Percentiles rank a stretch among this genome's conserved stretches.
phyloP scores from a whole-genome alignment of 208 protist species.

The Lotmaria passim region DNA sequence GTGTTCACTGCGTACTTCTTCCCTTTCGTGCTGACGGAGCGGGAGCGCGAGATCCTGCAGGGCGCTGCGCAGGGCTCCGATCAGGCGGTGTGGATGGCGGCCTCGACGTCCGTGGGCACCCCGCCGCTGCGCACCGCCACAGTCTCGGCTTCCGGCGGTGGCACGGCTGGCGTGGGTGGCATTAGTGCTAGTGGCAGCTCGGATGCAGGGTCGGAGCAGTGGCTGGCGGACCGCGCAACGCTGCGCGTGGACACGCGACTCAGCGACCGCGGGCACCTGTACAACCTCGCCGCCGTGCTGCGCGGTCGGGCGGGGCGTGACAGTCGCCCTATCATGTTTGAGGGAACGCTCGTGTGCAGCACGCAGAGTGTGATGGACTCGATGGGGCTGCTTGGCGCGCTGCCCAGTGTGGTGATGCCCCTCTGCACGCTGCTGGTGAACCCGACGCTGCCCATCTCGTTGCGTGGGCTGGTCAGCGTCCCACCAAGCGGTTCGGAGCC shows the following conservation, averaged over 20 bases:
- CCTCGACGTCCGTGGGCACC: constrained; percentile 5
- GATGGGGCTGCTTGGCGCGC: constrained; percentile 71
- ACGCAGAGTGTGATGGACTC: constrained; percentile 73
- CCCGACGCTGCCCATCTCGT: constrained; percentile 68
- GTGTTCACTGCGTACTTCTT: constrained; percentile 76
- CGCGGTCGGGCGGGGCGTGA: constrained; percentile 48
- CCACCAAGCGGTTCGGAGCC: constrained; percentile 7
- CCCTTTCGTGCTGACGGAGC: constrained; percentile 40
- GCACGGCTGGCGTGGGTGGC: neutral
- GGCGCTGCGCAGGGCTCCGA: constrained; percentile 10
- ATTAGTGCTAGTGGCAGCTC: constrained; percentile 6
- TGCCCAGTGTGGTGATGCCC: constrained; percentile 75
- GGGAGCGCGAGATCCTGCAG: constrained; percentile 32
- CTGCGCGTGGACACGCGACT: constrained; percentile 85
- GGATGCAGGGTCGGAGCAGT: constrained; percentile 29
- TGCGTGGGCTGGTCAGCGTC: constrained; percentile 12
- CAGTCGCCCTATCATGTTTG: constrained; percentile 62
- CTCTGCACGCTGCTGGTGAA: constrained; percentile 72
- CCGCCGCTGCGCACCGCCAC: constrained; percentile 6
- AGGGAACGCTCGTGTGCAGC: constrained; percentile 74
- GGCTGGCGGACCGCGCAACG: constrained; percentile 46
- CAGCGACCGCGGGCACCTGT: constrained; percentile 70
- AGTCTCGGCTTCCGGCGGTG: neutral
- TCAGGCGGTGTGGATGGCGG: constrained; percentile 8
- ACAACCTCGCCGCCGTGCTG: constrained; percentile 79